Percentiles rank a stretch among this genome's conserved stretches.
phyloP scores from a whole-genome alignment of 768 basidiomycete genomes.

The Xanthoconium purpureum region DNA sequence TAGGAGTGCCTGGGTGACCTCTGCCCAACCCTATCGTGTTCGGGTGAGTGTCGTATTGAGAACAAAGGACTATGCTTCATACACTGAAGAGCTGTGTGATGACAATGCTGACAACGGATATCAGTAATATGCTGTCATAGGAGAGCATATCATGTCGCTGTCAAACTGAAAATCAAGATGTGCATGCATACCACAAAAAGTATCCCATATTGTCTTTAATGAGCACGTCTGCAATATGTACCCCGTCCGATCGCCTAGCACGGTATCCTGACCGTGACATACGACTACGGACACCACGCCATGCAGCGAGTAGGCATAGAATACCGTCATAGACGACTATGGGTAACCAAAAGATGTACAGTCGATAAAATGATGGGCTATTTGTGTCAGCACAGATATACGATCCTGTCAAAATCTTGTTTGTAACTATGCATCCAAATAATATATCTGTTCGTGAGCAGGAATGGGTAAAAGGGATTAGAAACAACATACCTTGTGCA shows the following conservation, averaged over 20 bases:
- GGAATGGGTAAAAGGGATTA: not conserved
- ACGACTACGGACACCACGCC: constrained; percentile 2
- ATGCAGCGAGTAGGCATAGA: constrained; percentile 4
- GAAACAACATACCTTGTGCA: constrained; percentile 1
- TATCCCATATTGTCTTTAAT: constrained; percentile 16
- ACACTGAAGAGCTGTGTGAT: constrained; percentile 6
- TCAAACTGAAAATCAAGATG: not conserved
- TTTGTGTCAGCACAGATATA: constrained; percentile 1
- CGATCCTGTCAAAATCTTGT: constrained; percentile 2
- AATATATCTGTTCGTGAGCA: not conserved
- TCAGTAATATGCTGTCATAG: constrained; percentile 8
- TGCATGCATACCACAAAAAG: constrained; percentile 11
- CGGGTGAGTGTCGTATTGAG: not conserved
- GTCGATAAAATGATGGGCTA: not conserved
- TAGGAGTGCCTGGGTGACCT: constrained; percentile 6
- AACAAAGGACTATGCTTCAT: not conserved
- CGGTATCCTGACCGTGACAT: not conserved
- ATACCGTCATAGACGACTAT: constrained; percentile 6
- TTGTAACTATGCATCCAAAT: not conserved
- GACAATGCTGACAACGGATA: not conserved
- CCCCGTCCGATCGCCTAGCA: not conserved
- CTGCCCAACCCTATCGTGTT: not conserved
- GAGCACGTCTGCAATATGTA: constrained; percentile 5
- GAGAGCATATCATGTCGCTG: not conserved
- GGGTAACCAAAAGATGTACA: constrained; percentile 9